phyloP scores from a whole-genome alignment of 2,329 filamentous ascomycete genomes.

The Sporothrix inflata region DNA sequence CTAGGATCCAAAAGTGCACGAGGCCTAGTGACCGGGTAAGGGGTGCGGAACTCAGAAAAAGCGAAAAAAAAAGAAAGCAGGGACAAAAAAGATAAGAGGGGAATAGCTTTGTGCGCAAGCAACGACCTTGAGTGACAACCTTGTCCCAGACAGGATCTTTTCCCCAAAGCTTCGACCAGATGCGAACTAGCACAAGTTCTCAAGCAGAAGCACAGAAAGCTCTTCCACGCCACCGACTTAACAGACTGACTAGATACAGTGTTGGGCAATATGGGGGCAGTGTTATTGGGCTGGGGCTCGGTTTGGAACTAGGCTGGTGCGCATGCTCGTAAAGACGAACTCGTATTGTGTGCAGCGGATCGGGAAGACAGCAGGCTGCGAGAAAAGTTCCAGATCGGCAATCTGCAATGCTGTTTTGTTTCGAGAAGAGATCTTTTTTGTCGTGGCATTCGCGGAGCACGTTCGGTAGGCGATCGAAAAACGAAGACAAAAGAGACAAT shows the following conservation, averaged over 20 bases:
- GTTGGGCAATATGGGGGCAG: not conserved
- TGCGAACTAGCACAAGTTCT: not conserved
- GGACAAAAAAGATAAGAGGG: not conserved
- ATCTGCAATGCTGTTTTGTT: constrained; percentile 6
- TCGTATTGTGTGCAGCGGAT: not conserved
- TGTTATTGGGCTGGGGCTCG: not conserved
- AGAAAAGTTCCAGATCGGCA: not conserved
- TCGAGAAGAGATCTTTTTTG: not conserved
- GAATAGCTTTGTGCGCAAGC: not conserved
- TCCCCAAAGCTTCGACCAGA: not conserved
- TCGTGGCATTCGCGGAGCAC: no score
- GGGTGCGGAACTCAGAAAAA: not conserved
- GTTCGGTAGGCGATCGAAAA: not conserved
- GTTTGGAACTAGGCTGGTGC: not conserved
- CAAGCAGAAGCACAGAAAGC: not conserved
- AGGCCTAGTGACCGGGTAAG: constrained; percentile 5
- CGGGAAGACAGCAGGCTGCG: not conserved
- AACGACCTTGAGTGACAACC: not conserved
- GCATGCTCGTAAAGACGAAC: not conserved
- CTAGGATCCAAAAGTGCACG: constrained; percentile 18
- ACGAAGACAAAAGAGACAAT: constrained; percentile 6
- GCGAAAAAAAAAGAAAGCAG: not conserved
- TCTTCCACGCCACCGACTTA: constrained; percentile 4
- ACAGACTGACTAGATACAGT: not conserved
- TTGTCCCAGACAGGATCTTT: not conserved